Evolutionary conservation across 805 yeast species (phyloP).

Genomic region (Starmerella etchellsii): DNA sequence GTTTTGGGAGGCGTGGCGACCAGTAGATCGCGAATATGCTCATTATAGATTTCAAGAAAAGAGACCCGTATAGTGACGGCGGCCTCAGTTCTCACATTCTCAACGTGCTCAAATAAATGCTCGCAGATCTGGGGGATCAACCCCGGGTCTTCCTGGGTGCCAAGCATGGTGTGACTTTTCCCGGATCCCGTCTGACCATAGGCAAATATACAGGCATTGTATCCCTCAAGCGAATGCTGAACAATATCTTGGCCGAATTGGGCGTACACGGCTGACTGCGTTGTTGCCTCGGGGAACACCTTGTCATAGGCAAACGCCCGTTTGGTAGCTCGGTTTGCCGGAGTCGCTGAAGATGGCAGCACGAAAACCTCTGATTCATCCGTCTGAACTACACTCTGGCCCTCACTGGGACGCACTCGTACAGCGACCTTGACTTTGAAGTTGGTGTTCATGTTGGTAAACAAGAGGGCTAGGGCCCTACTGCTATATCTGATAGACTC

Average conservation of each 20-base stretch:
- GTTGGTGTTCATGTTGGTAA: slow-evolving; percentile 1
- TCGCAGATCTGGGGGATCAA: slow-evolving; percentile 50
- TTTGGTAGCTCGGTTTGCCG: slow-evolving; percentile 19
- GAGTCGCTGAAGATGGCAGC: slow-evolving; percentile 16
- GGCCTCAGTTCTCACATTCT: slow-evolving; percentile 28
- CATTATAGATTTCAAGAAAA: slow-evolving; percentile 67
- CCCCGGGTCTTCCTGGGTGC: slow-evolving; percentile 40
- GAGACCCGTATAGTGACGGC: slow-evolving; percentile 40
- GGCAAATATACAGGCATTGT: slow-evolving; percentile 61
- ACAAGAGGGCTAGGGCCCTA: too few relatives aligned
- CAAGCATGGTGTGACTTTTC: slow-evolving; percentile 73
- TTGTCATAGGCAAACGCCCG: slow-evolving; percentile 40
- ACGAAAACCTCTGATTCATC: slow-evolving; percentile 20
- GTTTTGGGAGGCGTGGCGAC: slow-evolving; percentile 1
- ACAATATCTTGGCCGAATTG: slow-evolving; percentile 47
- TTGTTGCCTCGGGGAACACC: slow-evolving; percentile 33
- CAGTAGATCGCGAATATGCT: slow-evolving; percentile 56
- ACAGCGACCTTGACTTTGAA: slow-evolving; percentile 31
- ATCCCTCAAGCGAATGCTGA: slow-evolving; percentile 54
- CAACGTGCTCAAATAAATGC: slow-evolving; percentile 38
- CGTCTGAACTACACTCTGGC: background rate
- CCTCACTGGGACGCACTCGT: slow-evolving; percentile 27
- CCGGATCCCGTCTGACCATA: slow-evolving; percentile 82
- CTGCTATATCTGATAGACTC: too few relatives aligned
- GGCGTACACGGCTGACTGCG: slow-evolving; percentile 41